Percentiles rank a stretch among this genome's conserved stretches.
phyloP scores from a whole-genome alignment of 2,329 filamentous ascomycete species.

The Cercospora sp. region DNA sequence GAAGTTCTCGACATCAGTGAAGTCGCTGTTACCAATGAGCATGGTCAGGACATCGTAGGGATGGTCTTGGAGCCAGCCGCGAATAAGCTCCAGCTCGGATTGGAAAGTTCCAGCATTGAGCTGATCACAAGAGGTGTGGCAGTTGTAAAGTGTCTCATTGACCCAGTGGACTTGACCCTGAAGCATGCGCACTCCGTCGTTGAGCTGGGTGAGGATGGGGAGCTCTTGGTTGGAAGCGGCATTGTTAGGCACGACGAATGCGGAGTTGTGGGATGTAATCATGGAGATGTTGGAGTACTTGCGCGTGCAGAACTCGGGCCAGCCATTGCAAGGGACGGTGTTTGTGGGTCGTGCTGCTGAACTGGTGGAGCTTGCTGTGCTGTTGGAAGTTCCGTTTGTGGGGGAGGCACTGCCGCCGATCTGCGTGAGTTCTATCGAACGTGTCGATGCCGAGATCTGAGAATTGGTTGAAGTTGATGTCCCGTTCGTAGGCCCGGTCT shows the following conservation, averaged over 20 bases:
- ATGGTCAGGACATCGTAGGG: constrained; percentile 88
- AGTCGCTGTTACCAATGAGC: constrained; percentile 80
- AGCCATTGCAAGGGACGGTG: constrained; percentile 75
- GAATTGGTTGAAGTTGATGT: constrained; percentile 22
- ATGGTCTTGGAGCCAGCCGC: constrained; percentile 69
- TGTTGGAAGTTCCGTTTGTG: constrained; percentile 31
- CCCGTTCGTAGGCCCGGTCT: constrained; percentile 43
- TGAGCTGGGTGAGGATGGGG: constrained; percentile 67
- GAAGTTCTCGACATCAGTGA: constrained; percentile 65
- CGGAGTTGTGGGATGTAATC: constrained; percentile 77
- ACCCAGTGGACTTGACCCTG: constrained; percentile 59
- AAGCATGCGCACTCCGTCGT: constrained; percentile 70
- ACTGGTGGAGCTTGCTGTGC: constrained; percentile 29
- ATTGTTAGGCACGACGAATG: constrained; percentile 69
- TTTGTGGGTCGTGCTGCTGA: constrained; percentile 55
- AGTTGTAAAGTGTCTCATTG: constrained; percentile 69
- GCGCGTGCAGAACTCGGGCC: constrained; percentile 69
- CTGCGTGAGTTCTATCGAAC: constrained; percentile 28
- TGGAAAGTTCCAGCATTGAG: constrained; percentile 78
- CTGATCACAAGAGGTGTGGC: constrained; percentile 80
- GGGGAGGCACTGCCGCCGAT: constrained; percentile 24
- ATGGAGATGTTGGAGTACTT: constrained; percentile 81
- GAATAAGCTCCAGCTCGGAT: constrained; percentile 68
- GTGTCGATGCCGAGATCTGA: constrained; percentile 29
- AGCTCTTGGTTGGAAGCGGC: constrained; percentile 74